phyloP scores from a whole-genome alignment of 139 green algal species.

The Bryopsis sp. region DNA sequence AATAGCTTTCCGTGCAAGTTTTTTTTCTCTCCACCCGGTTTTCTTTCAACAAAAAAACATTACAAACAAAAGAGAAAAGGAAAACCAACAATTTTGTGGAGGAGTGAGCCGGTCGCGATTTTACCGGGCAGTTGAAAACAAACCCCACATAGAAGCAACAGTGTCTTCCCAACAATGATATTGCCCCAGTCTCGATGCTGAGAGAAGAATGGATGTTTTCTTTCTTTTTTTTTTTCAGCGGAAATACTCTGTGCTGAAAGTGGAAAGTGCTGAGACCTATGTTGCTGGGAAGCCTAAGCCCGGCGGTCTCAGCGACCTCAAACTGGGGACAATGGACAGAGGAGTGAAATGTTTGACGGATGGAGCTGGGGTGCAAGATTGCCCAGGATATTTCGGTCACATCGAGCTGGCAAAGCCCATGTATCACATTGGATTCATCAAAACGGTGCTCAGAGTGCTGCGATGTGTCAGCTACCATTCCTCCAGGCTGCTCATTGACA shows the following conservation, averaged over 20 bases:
- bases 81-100: no score
- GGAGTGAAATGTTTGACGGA: slow-evolving; percentile 73
- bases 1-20: no score
- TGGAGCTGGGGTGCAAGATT: slow-evolving; percentile 63
- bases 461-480: slow-evolving; percentile 90
- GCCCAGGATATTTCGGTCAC: slow-evolving; percentile 94
- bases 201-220: neutral
- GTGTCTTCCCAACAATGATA: no score
- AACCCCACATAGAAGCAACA: no score
- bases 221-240: slow-evolving; percentile 52
- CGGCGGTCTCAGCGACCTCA: slow-evolving; percentile 81
- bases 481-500: slow-evolving; percentile 76
- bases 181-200: no score
- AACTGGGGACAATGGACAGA: slow-evolving; percentile 88
- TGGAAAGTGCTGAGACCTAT: slow-evolving; percentile 76
- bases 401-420: slow-evolving; percentile 92
- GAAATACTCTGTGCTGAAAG: slow-evolving; percentile 81
- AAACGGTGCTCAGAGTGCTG: slow-evolving; percentile 84
- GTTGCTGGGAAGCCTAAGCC: slow-evolving; percentile 80
- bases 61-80: no score
- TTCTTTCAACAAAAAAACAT: neutral
- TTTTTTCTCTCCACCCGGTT: neutral
- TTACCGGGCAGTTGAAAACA: no score
- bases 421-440: slow-evolving; percentile 94
- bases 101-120: no score